Base-by-base conservation (phyloP, 2,329 filamentous ascomycete genomes). In the Xylaria sp. region DNA sequence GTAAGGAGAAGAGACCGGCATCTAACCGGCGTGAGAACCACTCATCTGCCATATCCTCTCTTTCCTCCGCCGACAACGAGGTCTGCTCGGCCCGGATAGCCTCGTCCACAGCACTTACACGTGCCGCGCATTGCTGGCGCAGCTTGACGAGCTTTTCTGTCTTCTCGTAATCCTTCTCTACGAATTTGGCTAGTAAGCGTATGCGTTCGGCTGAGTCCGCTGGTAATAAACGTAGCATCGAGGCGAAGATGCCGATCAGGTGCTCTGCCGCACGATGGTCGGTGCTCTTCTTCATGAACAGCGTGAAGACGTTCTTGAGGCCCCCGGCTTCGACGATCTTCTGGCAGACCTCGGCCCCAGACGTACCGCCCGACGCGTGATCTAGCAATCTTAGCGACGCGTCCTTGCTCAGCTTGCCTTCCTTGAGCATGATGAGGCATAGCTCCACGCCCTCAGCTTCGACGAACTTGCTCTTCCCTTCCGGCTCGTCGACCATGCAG, bases 131-230 rank as follows among this genome's bases (percentile, higher is more conserved):
- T 12, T 91, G 89, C 50, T 86, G 80, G 42, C 94, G 86, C 50
- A 97, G 76, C 63, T 84, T 82, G 37, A 96, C 76, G 4, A 98
- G 81, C 73, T 89, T 92, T 5, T 74, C 79, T 38, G 92, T 87
- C 81, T 98, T 98, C 69, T 89, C 92, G 74, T 96, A 97, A 67
- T 97, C 89, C 74, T 92, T 96, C 76, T 99, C 95, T 17, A 97
- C 90, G 71, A 98, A 98, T 73, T 99, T 99, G 50, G 94, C 94
- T 3, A 98, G 83, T 0, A 90, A 86, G 3, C 95, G 87, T 69
- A 98, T 96, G 5, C 95, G 86, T 33, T 89, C 84, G 0, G 92
- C 83, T 1, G 92, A 93, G 33, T 92, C 87, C 15, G 88, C 91
- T 0, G 94, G 93, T 1, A 99, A 78, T 3, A 89, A 83, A 23